Base-by-base conservation (phyloP, 2,329 filamentous ascomycete genomes). In the Coniochaeta prunicola region DNA sequence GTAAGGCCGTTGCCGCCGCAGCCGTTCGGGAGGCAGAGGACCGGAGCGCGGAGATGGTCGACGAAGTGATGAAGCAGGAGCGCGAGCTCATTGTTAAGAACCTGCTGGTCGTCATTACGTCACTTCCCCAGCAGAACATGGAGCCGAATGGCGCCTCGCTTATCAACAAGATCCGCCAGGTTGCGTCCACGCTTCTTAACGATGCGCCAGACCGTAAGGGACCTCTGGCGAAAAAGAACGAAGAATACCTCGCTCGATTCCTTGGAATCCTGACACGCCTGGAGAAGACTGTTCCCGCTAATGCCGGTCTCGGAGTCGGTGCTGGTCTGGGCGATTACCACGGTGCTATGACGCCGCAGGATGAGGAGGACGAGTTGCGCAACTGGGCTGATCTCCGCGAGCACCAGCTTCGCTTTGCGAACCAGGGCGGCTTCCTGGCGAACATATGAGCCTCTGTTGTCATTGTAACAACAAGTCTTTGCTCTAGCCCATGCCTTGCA, bases 111-210 rank as follows among this genome's bases (percentile, higher is more conserved):
- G 86, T 96, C 3, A 76, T 96, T 5, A 83, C 84, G 28, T 90
- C 85, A 59, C 90, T 96, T 65, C 89, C 88, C 54, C 90, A 93
- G 76, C 85, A 90, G 60, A 92, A 92, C 71, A 89, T 96, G 80
- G 91, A 96, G 61, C 82, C 82, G n/a, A 84, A 84, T 61, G 82
- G 81, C 19, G 76, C 75, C n/a, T 82, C 81, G 0, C 74, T 85
- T n/a, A 91, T 90, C 67, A 85, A 85, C 76, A 96, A 96, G 77
- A 90, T 96, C 64, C 88, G 91, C 10, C 88, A 90, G 68, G 88
- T 96, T 40, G 91, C 91, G 1, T 88, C 87, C 30, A 94, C 91
- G 0, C 79, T 96, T 8, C 81, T 96, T 55, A 85, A 89, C 62
- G 77, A 77, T 57, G 71, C 76, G 4, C 74, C 74, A 0, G 79